Evolutionary conservation across 2,329 filamentous ascomycete genomes (phyloP), one percentile per base, ranked within the genome.

Genomic region (Diaporthe velutina): DNA sequence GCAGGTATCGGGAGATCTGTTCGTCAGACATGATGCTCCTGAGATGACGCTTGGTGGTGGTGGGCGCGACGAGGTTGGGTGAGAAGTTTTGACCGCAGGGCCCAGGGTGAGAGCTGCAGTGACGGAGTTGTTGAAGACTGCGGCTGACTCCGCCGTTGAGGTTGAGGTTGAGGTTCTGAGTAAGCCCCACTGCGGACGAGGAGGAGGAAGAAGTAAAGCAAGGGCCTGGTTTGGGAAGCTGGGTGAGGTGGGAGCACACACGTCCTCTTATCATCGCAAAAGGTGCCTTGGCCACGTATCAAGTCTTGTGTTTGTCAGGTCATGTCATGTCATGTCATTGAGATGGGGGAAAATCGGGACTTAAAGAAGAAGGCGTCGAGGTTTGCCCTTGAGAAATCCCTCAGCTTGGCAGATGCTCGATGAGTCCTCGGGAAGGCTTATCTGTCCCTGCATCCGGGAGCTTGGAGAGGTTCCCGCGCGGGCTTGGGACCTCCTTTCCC

Each of bases 1-100:
- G 84, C 75, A 93, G 88, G 81, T 93, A 93, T 76, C 83, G 82
- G 77, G 83, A 82, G 77, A 90, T 86, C 74, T 89, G 86, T 40
- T 84, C 76, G 35, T 84, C 80, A 45, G 82, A 79, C 83, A 75
- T 75, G 57, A 57, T 73, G 30, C n/a, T 50, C 61, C 42, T 60
- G 42, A 57, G 38, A 30, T 33, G 60, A 30, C 64, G 58, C 4
- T 15, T 67, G 52, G 45, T 25, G 28, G 19, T 57, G 68, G 35
- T 67, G 60, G n/a, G 55, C 19, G 19, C 45, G 54, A 19, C 28
- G 54, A 52, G 33, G 33, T 22, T 67, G 28, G 19, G 57, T 7
- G 58, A 83, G 58, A 28, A 50, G 60, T 15, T 45, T 42, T 4
- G n/a, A 35, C 25, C 15, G 57, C 60, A 57, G 45, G 42, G 45